Evolutionary conservation across 192 early-diverging fungal genomes (phyloP).

Genomic region (Helicostylum pulchrum): DNA sequence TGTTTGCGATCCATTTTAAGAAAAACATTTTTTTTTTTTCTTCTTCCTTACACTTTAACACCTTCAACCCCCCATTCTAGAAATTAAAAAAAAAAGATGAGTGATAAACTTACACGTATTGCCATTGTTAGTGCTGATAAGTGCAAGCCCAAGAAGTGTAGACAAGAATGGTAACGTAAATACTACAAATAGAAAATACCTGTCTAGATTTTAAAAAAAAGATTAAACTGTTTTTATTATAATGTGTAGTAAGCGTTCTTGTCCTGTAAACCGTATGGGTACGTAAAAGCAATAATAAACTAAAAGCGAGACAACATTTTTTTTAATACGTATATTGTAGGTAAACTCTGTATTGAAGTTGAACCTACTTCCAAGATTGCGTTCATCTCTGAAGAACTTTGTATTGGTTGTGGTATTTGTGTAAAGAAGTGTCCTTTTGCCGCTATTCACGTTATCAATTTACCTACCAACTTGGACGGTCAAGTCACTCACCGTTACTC

Average conservation of each 20-base stretch:
- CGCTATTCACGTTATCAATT: conserved; percentile 94
- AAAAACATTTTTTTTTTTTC: neutral
- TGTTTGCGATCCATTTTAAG: neutral
- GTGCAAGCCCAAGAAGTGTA: conserved; percentile 98
- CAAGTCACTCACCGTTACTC: conserved; percentile 96
- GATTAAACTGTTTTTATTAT: neutral
- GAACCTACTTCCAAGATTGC: conserved; percentile 82
- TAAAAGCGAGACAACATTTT: neutral
- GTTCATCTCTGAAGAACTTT: conserved; percentile 91
- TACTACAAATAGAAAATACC: neutral
- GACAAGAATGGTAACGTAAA: conserved; percentile 78
- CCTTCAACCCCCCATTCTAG: conserved; percentile 10
- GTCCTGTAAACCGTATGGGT: conserved; percentile 97
- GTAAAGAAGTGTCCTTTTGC: conserved; percentile 95
- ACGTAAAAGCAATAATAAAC: conserved; percentile 30
- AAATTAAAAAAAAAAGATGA: conserved; percentile 50
- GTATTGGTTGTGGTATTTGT: conserved; percentile 98
- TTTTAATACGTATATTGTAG: conserved; percentile 38
- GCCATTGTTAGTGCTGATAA: conserved; percentile 93
- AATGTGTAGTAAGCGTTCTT: conserved; percentile 79
- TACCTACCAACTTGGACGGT: conserved; percentile 92
- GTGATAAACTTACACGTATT: conserved; percentile 86
- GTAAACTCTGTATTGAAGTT: conserved; percentile 94
- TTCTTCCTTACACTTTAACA: neutral
- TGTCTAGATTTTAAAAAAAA: neutral